Conservation (phyloP, 257 asterid species). For the Eustoma russellianum region DNA sequence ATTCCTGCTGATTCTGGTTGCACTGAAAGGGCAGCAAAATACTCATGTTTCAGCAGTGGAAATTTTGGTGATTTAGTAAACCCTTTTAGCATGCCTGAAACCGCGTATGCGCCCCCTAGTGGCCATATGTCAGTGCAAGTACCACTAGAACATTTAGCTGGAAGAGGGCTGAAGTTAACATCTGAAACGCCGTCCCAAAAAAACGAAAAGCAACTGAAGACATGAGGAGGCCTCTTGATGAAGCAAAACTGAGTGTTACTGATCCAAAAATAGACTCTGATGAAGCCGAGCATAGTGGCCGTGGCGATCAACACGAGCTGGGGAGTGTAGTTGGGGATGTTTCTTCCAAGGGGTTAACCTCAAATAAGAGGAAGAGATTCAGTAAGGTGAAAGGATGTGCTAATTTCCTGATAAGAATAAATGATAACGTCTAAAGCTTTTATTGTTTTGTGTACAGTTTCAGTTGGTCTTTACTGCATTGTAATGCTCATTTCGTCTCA, state of each 20-base stretch:
- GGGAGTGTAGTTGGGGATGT: conserved; percentile 32
- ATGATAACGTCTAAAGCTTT: not conserved
- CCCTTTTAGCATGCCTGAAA: conserved; percentile 30
- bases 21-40: conserved; percentile 84
- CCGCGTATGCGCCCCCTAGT: conserved; percentile 29
- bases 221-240: conserved; percentile 30
- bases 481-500: conserved; percentile 8
- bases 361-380: conserved; percentile 73
- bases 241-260: conserved; percentile 33
- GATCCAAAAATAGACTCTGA: conserved; percentile 50
- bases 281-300: conserved; percentile 63
- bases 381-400: conserved; percentile 38
- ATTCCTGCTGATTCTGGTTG: conserved; percentile 80
- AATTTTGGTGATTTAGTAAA: conserved; percentile 47
- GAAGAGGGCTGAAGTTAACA: conserved; percentile 20
- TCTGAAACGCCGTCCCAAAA: conserved; percentile 15
- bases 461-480: not conserved
- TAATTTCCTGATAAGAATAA: not conserved
- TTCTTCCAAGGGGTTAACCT: conserved; percentile 34
- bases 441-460: not conserved
- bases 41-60: conserved; percentile 82
- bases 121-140: conserved; percentile 34
- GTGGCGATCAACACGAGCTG: conserved; percentile 45
- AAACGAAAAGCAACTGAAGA: conserved; percentile 30
- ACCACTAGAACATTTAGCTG: conserved; percentile 31